Evolutionary conservation across 306 rosid species (phyloP).

Genomic region (Vigna hirtella): DNA sequence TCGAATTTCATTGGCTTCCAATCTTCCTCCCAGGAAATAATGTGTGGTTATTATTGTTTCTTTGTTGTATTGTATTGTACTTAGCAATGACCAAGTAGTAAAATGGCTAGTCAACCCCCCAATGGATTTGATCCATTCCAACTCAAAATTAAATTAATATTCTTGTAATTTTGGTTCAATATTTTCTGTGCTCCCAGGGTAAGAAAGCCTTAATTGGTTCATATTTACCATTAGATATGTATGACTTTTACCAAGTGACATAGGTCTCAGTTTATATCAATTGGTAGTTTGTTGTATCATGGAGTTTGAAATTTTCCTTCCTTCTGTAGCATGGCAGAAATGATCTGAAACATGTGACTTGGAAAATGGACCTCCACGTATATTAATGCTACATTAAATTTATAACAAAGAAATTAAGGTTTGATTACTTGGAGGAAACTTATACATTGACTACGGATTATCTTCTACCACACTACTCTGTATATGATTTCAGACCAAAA

Average conservation of each 20-base stretch:
- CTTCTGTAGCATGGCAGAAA: background rate
- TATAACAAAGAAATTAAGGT: no score
- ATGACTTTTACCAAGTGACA: conserved; percentile 3
- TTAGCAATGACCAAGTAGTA: conserved; percentile 47
- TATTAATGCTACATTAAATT: background rate
- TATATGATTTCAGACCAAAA: background rate
- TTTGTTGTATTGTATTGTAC: conserved; percentile 18
- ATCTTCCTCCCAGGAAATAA: conserved; percentile 6
- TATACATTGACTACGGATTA: no score
- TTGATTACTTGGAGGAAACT: no score
- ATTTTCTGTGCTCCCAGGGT: background rate
- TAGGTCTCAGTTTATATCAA: background rate
- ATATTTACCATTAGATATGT: background rate
- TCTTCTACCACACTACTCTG: no score
- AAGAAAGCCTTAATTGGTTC: background rate
- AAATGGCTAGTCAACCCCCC: conserved; percentile 40
- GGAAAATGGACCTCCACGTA: conserved; percentile 23
- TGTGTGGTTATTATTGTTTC: background rate
- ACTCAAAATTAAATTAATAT: conserved; percentile 18
- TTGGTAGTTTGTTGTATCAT: conserved; percentile 10
- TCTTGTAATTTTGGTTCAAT: conserved; percentile 41
- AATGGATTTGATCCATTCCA: conserved; percentile 39
- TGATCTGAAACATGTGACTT: background rate
- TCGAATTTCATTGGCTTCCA: conserved; percentile 44
- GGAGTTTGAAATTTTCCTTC: background rate